Base-by-base conservation (phyloP, 371 early-diverging fungal genomes). In the Mucor velutinosus region DNA sequence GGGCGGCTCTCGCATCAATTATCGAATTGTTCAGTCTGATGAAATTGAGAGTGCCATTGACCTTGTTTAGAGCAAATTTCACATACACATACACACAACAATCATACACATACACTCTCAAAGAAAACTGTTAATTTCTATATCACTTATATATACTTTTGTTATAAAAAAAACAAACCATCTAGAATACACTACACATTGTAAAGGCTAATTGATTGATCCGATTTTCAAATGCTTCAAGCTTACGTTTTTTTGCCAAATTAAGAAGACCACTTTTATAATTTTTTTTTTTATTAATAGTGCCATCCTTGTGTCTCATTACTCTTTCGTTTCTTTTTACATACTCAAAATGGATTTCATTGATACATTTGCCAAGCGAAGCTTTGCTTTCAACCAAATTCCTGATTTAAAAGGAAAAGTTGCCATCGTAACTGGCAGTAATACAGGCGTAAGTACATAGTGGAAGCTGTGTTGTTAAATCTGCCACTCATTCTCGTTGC, bases 361-460 rank as follows among this genome's bases (percentile, higher is more conserved):
- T 51, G 69, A 69, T 32, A 51, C 35, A 10, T 70, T 61, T 47
- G 58, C 71, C 37, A 70, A 62, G 23, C 62, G 63, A 66, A 70
- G 57, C 21, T 73, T 60, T 43, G 60, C 59, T 19, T 64, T 76
- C 8, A 76, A 85, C 7, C 55, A 80, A 23, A 87, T 92, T 51
- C 91, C 92, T n/a, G 82, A 88, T 70, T 80, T 90, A 30, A 66
- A 80, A 21, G 89, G 87, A 35, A 90, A 90, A 76, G 65, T 83
- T 56, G 89, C 88, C 32, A 82, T 94, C 29, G 88, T 94, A 30
- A 93, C 93, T 21, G 94, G 94, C 30, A 89, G 85, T 12, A 89
- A 84, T 67, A 75, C 83, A 12, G 94, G 94, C 64, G 81, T 74
- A 75, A 64, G 79, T 66, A 8, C 15, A 8, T 15, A 17, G 39